These are phyloP conservation scores for Globisporangium apiculatum DNA, from an alignment of 352 stramenopile genomes.

Conservation along the genomic window DNA sequence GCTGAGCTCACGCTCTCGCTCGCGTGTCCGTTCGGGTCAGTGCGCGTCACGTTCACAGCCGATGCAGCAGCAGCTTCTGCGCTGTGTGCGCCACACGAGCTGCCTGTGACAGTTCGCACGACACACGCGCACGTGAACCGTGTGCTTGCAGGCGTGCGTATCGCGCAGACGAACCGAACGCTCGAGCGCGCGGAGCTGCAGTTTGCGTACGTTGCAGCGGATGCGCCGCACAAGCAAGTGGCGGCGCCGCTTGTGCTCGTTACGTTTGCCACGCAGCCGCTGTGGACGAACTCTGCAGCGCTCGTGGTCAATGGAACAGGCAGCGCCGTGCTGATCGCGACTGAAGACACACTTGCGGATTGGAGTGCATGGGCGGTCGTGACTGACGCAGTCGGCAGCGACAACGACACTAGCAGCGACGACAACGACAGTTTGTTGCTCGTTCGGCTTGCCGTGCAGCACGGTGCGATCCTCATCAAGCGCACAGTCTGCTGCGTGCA, in stretches of 20 bases:
- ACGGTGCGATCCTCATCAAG: conserved; percentile 6
- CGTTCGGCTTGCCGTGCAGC: not conserved
- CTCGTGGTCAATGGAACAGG: no score
- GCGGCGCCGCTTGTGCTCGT: conserved; percentile 1
- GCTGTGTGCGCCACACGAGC: conserved; percentile 5
- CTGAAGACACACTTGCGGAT: conserved; percentile 2
- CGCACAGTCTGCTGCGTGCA: conserved; percentile 11
- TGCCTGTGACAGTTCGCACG: not conserved
- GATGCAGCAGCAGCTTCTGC: not conserved
- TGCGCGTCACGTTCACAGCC: not conserved
- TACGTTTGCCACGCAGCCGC: not conserved
- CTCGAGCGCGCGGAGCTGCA: conserved; percentile 4
- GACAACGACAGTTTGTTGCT: conserved; percentile 2
- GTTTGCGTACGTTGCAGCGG: not conserved
- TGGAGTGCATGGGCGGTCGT: conserved; percentile 4
- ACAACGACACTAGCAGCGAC: not conserved
- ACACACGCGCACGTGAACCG: conserved; percentile 6
- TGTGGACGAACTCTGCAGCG: no score
- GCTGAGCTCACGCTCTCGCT: conserved; percentile 4
- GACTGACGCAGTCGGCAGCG: not conserved
- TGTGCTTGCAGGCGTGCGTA: conserved; percentile 7
- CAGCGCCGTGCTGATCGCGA: not conserved
- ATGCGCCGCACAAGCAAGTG: not conserved
- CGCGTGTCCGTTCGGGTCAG: conserved; percentile 5
- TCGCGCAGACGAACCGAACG: conserved; percentile 2